Conservation (phyloP, 1,284 basidiomycete species). For the Caloboletus inedulis region DNA sequence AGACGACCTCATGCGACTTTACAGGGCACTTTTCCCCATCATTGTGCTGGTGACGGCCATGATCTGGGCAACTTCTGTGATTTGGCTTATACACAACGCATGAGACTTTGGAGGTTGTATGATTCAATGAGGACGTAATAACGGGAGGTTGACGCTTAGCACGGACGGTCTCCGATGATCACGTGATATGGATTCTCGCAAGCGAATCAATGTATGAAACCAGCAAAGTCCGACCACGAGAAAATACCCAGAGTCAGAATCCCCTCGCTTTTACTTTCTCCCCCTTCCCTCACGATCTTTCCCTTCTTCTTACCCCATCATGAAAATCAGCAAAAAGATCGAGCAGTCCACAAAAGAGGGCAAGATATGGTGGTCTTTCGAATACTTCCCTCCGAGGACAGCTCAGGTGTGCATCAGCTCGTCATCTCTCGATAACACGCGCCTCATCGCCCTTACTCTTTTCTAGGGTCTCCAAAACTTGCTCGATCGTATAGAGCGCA, state of each 20-base stretch:
- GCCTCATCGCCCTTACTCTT: slow-evolving; percentile 1
- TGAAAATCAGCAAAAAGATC: slow-evolving; percentile 93
- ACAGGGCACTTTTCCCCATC: slow-evolving; percentile 42
- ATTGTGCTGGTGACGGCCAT: slow-evolving; percentile 42
- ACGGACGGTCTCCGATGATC: slow-evolving; percentile 6
- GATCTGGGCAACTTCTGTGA: slow-evolving; percentile 51
- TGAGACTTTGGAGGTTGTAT: neutral
- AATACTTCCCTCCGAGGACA: slow-evolving; percentile 94
- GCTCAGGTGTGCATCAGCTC: slow-evolving; percentile 65
- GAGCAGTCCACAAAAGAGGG: slow-evolving; percentile 78
- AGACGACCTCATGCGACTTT: neutral
- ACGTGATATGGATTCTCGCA: slow-evolving; percentile 17
- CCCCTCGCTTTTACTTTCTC: slow-evolving; percentile 1
- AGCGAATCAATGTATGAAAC: slow-evolving; percentile 11
- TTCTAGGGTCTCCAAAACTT: slow-evolving; percentile 88
- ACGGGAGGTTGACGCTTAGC: too few relatives aligned
- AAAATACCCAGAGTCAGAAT: slow-evolving; percentile 27
- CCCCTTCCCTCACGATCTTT: slow-evolving; percentile 19
- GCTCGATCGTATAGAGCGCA: slow-evolving; percentile 95
- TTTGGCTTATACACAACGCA: slow-evolving; percentile 38
- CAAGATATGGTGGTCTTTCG: slow-evolving; percentile 92
- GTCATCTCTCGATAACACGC: neutral
- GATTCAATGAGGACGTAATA: neutral
- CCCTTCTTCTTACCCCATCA: slow-evolving; percentile 32
- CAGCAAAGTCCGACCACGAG: slow-evolving; percentile 10